Conservation (phyloP, 2,329 filamentous ascomycete genomes). For the Geoglossum cookeanum region DNA sequence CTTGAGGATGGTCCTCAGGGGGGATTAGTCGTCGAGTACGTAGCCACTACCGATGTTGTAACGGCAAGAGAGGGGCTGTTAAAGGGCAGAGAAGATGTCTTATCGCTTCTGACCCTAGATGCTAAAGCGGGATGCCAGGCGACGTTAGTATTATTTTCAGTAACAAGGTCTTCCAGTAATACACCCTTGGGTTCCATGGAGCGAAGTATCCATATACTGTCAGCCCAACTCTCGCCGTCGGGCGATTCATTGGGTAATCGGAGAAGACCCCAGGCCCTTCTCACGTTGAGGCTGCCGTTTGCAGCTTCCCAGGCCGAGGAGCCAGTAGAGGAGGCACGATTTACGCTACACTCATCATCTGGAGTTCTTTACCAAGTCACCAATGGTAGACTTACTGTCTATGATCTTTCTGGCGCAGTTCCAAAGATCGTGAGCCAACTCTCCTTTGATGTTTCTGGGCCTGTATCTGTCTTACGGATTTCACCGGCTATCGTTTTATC, state of each 20-base stretch:
- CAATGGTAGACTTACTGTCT: slow-evolving; percentile 35
- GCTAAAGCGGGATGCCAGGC: background rate
- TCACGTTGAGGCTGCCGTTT: slow-evolving; percentile 11
- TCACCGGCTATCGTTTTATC: slow-evolving; percentile 47
- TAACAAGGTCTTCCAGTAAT: background rate
- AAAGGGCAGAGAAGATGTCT: slow-evolving; percentile 24
- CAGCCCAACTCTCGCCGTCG: background rate
- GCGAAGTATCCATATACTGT: slow-evolving; percentile 3
- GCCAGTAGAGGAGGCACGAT: slow-evolving; percentile 16
- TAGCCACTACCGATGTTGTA: slow-evolving; percentile 19
- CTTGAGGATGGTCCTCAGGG: slow-evolving; percentile 11
- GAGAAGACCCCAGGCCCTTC: background rate
- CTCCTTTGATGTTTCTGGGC: slow-evolving; percentile 29
- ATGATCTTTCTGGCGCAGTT: slow-evolving; percentile 42
- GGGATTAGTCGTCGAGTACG: slow-evolving; percentile 17
- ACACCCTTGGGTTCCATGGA: background rate
- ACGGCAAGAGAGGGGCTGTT: slow-evolving; percentile 25
- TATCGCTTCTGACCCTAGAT: slow-evolving; percentile 17
- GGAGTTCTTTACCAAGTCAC: slow-evolving; percentile 44
- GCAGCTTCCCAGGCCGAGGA: background rate
- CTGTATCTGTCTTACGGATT: slow-evolving; percentile 45
- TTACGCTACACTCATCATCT: slow-evolving; percentile 41
- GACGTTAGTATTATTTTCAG: slow-evolving; percentile 1
- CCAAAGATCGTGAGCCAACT: slow-evolving; percentile 37
- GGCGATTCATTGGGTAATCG: background rate